A percentile compares a stretch with the other conserved stretches of the same genome.
Evolutionary conservation across 169 alveolate genomes (phyloP).

Genomic region (Babesia bovis): DNA sequence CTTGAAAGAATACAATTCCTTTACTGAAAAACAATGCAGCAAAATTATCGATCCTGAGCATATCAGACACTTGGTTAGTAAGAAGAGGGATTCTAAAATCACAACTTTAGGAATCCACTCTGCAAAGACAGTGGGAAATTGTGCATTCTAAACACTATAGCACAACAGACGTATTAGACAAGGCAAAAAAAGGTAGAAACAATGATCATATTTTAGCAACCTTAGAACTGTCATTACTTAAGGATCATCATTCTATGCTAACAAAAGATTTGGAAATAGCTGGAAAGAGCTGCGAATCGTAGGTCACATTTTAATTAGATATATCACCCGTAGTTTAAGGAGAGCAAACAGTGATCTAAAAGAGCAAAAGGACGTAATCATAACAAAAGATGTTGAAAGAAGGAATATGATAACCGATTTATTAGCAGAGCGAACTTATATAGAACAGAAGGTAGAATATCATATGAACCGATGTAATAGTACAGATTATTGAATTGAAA

Average conservation of each 20-base stretch:
- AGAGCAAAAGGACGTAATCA: constrained; percentile 8
- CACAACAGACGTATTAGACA: too few species aligned
- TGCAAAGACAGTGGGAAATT: not conserved
- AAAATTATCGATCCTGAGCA: too few species aligned
- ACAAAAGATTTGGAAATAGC: constrained; percentile 1
- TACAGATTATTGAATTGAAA: constrained; percentile 13
- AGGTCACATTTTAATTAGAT: not conserved
- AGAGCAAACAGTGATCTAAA: not conserved
- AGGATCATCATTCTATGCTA: not conserved
- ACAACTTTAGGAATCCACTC: not conserved
- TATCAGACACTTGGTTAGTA: not conserved
- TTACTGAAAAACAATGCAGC: too few species aligned
- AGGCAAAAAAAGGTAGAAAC: not conserved
- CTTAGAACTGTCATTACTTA: not conserved
- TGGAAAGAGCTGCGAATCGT: not conserved
- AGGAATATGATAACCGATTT: constrained; percentile 12
- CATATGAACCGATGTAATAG: not conserved
- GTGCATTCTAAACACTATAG: not conserved
- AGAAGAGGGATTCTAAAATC: not conserved
- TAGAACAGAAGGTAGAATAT: constrained; percentile 4
- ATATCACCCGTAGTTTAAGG: not conserved
- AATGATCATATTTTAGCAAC: not conserved
- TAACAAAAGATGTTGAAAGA: constrained; percentile 16
- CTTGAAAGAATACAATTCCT: too few species aligned
- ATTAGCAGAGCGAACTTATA: constrained; percentile 1